These are phyloP conservation scores for Uronychia setigera DNA, from an alignment of 73 alveolate species.

Conservation along the genomic window DNA sequence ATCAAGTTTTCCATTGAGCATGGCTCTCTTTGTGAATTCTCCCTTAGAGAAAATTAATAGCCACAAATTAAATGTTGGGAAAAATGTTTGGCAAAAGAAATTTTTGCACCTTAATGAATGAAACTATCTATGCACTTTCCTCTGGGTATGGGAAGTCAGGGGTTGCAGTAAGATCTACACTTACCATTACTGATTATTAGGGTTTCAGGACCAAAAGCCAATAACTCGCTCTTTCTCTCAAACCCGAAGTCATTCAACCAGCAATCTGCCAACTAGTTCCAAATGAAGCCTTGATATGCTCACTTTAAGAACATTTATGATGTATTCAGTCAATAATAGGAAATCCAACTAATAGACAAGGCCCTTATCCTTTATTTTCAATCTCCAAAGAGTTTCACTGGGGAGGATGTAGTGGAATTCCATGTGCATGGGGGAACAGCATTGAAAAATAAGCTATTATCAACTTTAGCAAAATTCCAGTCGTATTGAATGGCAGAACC, in stretches of 20 bases:
- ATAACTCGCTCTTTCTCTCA: no score
- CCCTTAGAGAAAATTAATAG: conserved; percentile 44
- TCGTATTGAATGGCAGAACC: conserved; percentile 51
- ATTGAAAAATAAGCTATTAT: conserved; percentile 15
- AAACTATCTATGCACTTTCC: no score
- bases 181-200: no score
- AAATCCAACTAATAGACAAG: conserved; percentile 16
- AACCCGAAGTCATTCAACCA: no score
- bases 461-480: conserved; percentile 35
- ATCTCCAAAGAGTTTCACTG: conserved; percentile 48
- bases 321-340: conserved; percentile 3
- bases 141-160: no score
- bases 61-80: no score
- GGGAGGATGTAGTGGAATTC: conserved; percentile 53
- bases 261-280: not conserved
- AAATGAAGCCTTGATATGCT: conserved; percentile 35
- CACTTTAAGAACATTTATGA: conserved; percentile 21
- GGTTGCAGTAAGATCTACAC: no score
- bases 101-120: no score
- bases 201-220: no score
- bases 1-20: conserved; percentile 47
- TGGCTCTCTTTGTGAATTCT: conserved; percentile 65
- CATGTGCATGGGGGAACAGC: conserved; percentile 58
- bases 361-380: conserved; percentile 37
- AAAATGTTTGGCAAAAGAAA: no score